These are phyloP conservation scores for Venturia nashicola DNA, from an alignment of 2,329 filamentous ascomycete genomes.

Conservation along the genomic window DNA sequence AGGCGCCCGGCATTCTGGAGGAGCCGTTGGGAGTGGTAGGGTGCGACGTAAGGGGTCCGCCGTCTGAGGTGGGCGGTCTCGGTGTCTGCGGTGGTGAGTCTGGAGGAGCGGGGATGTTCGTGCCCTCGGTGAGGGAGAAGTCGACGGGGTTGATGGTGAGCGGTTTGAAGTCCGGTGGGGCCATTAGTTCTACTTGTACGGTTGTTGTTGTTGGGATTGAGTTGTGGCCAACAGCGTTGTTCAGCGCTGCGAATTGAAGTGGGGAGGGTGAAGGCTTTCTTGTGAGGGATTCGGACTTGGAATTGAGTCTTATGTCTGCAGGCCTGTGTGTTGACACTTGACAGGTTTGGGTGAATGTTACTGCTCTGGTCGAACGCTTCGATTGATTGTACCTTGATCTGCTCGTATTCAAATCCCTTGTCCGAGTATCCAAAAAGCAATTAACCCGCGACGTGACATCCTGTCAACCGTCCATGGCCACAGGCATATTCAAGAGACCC, in stretches of 20 bases:
- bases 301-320: not conserved
- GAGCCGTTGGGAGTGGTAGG: constrained; percentile 21
- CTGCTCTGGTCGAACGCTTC: not conserved
- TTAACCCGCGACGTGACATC: not conserved
- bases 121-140: constrained; percentile 30
- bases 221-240: not conserved
- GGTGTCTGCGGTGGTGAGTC: constrained; percentile 22
- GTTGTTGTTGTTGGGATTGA: not conserved
- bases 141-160: constrained; percentile 20
- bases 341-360: too few species aligned
- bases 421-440: not conserved
- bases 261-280: not conserved
- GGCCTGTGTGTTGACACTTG: not conserved
- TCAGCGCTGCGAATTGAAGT: not conserved
- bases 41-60: constrained; percentile 28
- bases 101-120: constrained; percentile 27
- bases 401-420: not conserved
- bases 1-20: constrained; percentile 5
- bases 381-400: not conserved
- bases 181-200: not conserved
- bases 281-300: not conserved
- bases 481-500: not conserved
- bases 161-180: constrained; percentile 3
- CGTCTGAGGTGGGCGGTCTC: constrained; percentile 23
- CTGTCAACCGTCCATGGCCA: not conserved